Base-by-base conservation (phyloP, 2,329 filamentous ascomycete genomes). In the Pseudocercospora cruenta region DNA sequence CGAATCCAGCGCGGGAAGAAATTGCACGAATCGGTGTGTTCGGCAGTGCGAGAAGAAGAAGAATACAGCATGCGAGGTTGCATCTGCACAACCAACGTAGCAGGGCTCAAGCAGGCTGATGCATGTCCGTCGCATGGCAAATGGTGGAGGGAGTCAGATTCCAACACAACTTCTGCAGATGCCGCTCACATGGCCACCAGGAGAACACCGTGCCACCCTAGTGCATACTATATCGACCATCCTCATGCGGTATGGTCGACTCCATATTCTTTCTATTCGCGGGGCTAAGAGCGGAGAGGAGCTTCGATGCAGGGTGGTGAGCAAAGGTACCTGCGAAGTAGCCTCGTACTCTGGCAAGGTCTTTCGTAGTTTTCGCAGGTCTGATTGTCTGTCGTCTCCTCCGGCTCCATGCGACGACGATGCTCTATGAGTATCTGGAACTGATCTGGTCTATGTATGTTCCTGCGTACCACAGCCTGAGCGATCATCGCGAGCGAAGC, bases 281-380 rank as follows among this genome's bases (percentile, higher is more conserved):
- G 55, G 55, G 55, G 55, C 55, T 10, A 58, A 39, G 55, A 58
- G 55, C 31, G 55, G 55, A 58, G 55, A 58, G n/a, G 55, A 58
- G 55, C 55, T 58, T 58, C 55, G 31, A 22, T 39, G 31, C 55
- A 58, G 55, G 55, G 55, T 58, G 55, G n/a, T 58, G 55, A 12
- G 22, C 28, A 9, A 39, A 58, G 54, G 54, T 21, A 58, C 54
- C 51, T 24, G 28, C 28, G 28, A 31, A 31, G 28, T 31, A 31
- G 28, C 8, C 28, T 31, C 28, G n/a, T 16, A 12, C 45, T n/a
- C 45, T 19, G 21, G 45, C 45, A 19, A 47, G 45, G 14, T 19
- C 45, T 45, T 19, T 45, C 39, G 39, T 19, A 19, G 19, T 45
- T 19, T 19, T 47, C 45, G 45, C 45, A 19, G 14, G 7, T 47